Percentiles rank a stretch among this genome's conserved stretches.
Conservation (phyloP, 202 grass and related monocot species). For the Cymbopogon flexuosus region DNA sequence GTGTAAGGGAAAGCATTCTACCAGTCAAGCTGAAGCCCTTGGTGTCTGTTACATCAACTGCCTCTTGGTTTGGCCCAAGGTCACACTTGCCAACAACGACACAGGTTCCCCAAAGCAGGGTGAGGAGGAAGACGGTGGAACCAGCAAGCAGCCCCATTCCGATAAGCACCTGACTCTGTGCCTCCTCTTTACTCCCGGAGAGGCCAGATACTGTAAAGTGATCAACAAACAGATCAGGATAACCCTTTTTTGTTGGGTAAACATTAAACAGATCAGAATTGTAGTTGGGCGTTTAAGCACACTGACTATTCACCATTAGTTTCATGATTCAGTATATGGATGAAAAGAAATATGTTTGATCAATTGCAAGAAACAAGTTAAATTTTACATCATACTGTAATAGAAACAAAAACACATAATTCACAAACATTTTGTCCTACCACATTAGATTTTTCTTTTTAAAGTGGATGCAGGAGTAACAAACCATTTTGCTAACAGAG, state of each 20-base stretch:
- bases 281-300: neutral
- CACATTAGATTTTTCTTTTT: neutral
- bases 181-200: constrained; percentile 80
- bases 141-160: constrained; percentile 97
- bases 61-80: constrained; percentile 37
- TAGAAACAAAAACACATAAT: neutral
- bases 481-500: neutral
- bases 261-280: neutral
- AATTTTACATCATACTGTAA: neutral
- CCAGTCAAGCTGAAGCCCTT: constrained; percentile 70
- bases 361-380: neutral
- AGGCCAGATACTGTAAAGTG: constrained; percentile 69
- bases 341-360: neutral
- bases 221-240: constrained; percentile 20
- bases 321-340: neutral
- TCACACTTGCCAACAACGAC: constrained; percentile 93
- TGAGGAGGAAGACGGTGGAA: constrained; percentile 89
- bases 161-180: constrained; percentile 88
- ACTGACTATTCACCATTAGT: neutral
- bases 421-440: neutral
- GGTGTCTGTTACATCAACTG: constrained; percentile 48
- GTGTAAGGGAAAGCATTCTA: constrained; percentile 29
- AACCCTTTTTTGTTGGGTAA: neutral
- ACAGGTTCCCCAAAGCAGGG: constrained; percentile 96
- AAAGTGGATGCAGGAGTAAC: neutral